These are phyloP conservation scores for Chenopodium suecicum DNA, from an alignment of 148 eudicot species.

Conservation along the genomic window DNA sequence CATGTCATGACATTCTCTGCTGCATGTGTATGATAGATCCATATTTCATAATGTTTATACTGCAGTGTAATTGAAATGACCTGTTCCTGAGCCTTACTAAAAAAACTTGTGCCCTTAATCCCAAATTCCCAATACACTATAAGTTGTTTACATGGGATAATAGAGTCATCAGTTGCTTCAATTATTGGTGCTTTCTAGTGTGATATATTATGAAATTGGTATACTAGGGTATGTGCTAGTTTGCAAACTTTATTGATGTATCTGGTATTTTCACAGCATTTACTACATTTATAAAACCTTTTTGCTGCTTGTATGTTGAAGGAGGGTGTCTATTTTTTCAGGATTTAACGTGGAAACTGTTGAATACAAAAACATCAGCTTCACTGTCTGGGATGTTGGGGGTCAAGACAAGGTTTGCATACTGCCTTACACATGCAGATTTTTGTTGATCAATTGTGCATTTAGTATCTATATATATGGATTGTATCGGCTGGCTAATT, in stretches of 20 bases:
- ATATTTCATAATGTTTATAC: no score
- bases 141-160: neutral
- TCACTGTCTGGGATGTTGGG: slow-evolving; percentile 80
- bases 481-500: neutral
- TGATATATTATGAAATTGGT: neutral
- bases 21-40: neutral
- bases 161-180: neutral
- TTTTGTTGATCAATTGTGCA: no score
- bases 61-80: neutral
- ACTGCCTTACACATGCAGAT: neutral
- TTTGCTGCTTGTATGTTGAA: slow-evolving; percentile 12
- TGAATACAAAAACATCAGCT: slow-evolving; percentile 75
- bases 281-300: neutral
- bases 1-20: neutral
- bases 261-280: neutral
- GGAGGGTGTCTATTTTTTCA: slow-evolving; percentile 19
- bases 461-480: neutral
- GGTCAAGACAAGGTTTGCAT: slow-evolving; percentile 67
- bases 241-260: neutral
- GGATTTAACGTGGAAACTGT: slow-evolving; percentile 72
- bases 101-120: neutral
- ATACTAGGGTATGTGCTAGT: neutral
- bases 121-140: no score
- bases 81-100: neutral
- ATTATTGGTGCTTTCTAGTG: neutral